Base-by-base conservation (phyloP, 2,329 filamentous ascomycete species). In the Rachicladosporium sp. region DNA sequence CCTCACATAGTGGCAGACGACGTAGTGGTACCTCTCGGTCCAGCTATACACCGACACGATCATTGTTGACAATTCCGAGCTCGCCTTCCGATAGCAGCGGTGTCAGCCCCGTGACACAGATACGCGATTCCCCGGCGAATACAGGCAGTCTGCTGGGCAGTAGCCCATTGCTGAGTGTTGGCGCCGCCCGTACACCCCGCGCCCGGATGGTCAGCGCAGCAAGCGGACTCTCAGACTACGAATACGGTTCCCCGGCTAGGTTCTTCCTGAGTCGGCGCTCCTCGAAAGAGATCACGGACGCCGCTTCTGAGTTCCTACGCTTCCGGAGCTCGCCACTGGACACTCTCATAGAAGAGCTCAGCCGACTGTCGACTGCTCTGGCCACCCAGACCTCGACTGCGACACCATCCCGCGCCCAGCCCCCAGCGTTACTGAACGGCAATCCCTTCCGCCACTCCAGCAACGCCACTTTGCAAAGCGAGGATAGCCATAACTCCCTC, bases 251-350 rank as follows among this genome's bases (percentile, higher is more conserved):
- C 30, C 39, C 1, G 42, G 39, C 32, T 29, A 32, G 21, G 9
- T 19, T 23, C 11, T 12, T 27, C 5, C 12, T 33, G 3, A 39
- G 33, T 29, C 35, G 35, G 10, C 38, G 29, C n/a, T 33, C 37
- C 2, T 44, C 45, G 3, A 13, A 12, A 15, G 35, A 42, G 27
- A 39, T 36, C 4, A 15, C 38, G 9, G 38, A 47, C 37, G 41
- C 49, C 6, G 34, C 44, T 10, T 36, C 44, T 4, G 48, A 48
- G 35, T 41, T 46, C 33, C 37, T 53, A 10, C 40, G 43, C 3
- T 46, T 50, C 33, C 49, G 48, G 7, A 41, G 44, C 11, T 59
- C 56, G 6, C 55, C 56, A 8, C 45, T 59, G 3, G 56, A 60
- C 31, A 50, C 53, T 10, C 44, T 60, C 8, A 51, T 48, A 3